Conservation (phyloP, 75 land plant species). For the Ceratopteris richardii region DNA sequence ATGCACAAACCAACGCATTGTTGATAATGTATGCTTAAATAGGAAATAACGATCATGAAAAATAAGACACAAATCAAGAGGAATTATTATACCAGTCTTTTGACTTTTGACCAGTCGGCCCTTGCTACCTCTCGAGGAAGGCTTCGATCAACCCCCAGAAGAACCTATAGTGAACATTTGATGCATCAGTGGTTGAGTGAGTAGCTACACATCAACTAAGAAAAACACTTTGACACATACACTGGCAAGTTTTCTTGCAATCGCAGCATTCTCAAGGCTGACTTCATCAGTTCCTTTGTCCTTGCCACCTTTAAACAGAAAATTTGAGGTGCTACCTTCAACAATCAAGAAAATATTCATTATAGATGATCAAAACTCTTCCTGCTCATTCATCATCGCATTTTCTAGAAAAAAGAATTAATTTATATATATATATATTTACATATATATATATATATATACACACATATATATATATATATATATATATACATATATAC, state of each 20-base stretch:
- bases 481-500: too few relatives aligned
- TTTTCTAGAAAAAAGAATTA: too few relatives aligned
- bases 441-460: too few relatives aligned
- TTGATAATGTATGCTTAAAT: too few relatives aligned
- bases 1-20: too few relatives aligned
- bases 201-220: not conserved
- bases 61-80: not conserved
- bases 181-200: not conserved
- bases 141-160: not conserved
- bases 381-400: too few relatives aligned
- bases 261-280: not conserved
- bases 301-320: not conserved
- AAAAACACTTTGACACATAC: not conserved
- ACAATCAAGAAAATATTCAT: too few relatives aligned
- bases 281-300: not conserved
- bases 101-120: not conserved
- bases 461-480: too few relatives aligned
- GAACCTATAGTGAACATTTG: not conserved
- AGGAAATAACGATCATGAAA: too few relatives aligned
- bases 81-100: conserved; percentile 2
- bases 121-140: not conserved
- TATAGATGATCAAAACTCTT: not conserved
- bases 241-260: conserved; percentile 1
- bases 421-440: too few relatives aligned
- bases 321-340: not conserved